phyloP scores from a whole-genome alignment of 176 grass and related monocot genomes.

The Phyllostachys edulis region DNA sequence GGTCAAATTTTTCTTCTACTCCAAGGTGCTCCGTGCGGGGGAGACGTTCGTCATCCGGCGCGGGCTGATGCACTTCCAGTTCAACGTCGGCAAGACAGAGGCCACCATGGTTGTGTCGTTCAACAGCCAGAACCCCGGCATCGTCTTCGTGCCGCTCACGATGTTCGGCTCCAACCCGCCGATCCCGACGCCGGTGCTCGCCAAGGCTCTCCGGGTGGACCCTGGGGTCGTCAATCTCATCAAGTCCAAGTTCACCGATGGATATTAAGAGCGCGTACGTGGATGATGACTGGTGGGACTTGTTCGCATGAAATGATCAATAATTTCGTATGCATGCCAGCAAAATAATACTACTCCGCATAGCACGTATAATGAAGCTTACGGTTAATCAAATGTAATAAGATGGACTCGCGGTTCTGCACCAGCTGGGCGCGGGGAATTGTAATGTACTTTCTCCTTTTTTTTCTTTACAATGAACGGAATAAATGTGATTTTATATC shows the following conservation, averaged over 20 bases:
- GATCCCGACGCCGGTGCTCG: conserved; percentile 51
- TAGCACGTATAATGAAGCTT: too few species aligned
- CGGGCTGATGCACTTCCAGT: conserved; percentile 69
- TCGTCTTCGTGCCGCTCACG: conserved; percentile 34
- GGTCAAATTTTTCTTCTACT: too few species aligned
- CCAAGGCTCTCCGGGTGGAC: conserved; percentile 54
- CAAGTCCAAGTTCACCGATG: conserved; percentile 58
- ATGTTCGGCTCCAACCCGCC: conserved; percentile 58
- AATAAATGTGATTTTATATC: too few species aligned
- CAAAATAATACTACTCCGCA: too few species aligned
- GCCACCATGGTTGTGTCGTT: conserved; percentile 50
- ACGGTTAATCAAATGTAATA: too few species aligned
- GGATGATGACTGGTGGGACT: not conserved
- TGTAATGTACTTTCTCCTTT: too few species aligned
- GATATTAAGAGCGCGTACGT: not conserved
- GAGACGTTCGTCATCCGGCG: too few species aligned
- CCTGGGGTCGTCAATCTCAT: conserved; percentile 35
- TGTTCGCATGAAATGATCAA: not conserved
- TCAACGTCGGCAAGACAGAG: conserved; percentile 45
- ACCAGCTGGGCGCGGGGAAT: too few species aligned
- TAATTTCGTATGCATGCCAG: not conserved
- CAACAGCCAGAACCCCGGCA: conserved; percentile 63
- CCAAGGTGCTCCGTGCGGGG: too few species aligned
- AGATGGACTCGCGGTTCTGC: too few species aligned
- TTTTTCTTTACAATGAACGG: too few species aligned